phyloP scores from a whole-genome alignment of 805 yeast species.

The Kodamaea laetipori region DNA sequence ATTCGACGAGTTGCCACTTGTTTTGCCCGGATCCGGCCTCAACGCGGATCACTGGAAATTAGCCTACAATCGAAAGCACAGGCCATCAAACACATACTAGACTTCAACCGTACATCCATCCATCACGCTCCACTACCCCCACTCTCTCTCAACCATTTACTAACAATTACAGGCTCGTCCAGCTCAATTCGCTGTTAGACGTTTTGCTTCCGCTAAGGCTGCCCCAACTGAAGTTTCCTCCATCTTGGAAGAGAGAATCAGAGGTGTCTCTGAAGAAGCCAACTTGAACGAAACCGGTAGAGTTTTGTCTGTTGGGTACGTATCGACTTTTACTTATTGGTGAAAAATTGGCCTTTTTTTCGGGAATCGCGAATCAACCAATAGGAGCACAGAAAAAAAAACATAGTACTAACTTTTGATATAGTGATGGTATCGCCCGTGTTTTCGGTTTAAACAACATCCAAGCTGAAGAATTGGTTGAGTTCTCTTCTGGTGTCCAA shows the following conservation, averaged over 20 bases:
- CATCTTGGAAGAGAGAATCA: slow-evolving; percentile 97
- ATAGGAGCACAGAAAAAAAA: slow-evolving; percentile 11
- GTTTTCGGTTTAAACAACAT: slow-evolving; percentile 99
- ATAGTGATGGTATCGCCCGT: slow-evolving; percentile 99
- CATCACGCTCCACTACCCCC: background rate
- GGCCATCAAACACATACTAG: too few species aligned
- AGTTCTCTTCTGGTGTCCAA: slow-evolving; percentile 98
- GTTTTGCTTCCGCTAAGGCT: slow-evolving; percentile 95
- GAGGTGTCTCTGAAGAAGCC: slow-evolving; percentile 98
- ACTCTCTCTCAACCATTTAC: background rate
- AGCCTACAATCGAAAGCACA: too few species aligned
- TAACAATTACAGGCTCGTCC: slow-evolving; percentile 63
- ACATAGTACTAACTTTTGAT: slow-evolving; percentile 39
- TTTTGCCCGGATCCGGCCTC: too few species aligned
- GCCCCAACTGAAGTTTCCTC: slow-evolving; percentile 99
- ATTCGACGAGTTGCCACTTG: too few species aligned
- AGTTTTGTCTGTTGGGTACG: slow-evolving; percentile 93
- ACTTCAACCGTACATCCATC: too few species aligned
- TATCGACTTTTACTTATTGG: slow-evolving; percentile 22
- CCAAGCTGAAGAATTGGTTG: slow-evolving; percentile 99
- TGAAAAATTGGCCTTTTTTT: slow-evolving; percentile 11
- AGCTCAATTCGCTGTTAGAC: slow-evolving; percentile 60
- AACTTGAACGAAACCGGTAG: slow-evolving; percentile 99
- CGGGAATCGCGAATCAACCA: slow-evolving; percentile 9
- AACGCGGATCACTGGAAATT: too few species aligned